These are phyloP conservation scores for Yamadazyma epiphylla DNA, from an alignment of 1,139 yeast genomes.

Conservation along the genomic window DNA sequence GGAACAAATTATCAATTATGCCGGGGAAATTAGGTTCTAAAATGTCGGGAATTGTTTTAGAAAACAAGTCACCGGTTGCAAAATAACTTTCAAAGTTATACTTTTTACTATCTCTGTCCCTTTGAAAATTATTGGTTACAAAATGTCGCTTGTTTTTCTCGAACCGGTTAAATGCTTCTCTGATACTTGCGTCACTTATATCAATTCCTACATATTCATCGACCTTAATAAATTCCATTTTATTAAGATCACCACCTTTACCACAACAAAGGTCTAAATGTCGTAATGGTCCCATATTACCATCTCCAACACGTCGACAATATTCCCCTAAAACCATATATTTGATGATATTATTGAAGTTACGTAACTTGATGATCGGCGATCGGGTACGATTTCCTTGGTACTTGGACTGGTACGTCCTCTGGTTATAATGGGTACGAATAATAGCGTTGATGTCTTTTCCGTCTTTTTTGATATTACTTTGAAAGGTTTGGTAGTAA, in stretches of 20 bases:
- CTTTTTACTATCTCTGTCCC: slow-evolving; percentile 43
- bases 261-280: slow-evolving; percentile 91
- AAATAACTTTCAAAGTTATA: slow-evolving; percentile 69
- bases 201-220: slow-evolving; percentile 86
- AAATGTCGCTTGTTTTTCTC: slow-evolving; percentile 40
- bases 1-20: slow-evolving; percentile 60
- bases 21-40: slow-evolving; percentile 57
- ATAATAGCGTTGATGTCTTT: slow-evolving; percentile 58
- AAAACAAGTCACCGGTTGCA: slow-evolving; percentile 91
- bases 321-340: slow-evolving; percentile 76
- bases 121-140: slow-evolving; percentile 15
- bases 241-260: slow-evolving; percentile 93
- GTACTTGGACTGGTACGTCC: slow-evolving; percentile 66
- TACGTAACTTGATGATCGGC: slow-evolving; percentile 80
- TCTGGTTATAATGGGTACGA: slow-evolving; percentile 78
- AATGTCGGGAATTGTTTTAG: slow-evolving; percentile 63
- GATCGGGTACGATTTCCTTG: slow-evolving; percentile 65
- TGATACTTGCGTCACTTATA: slow-evolving; percentile 82
- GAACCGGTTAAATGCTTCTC: slow-evolving; percentile 80
- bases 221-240: slow-evolving; percentile 74
- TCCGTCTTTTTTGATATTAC: slow-evolving; percentile 30
- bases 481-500: slow-evolving; percentile 39
- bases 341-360: slow-evolving; percentile 89
- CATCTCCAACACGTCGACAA: slow-evolving; percentile 33
- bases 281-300: slow-evolving; percentile 36